Base-by-base conservation (phyloP, 306 rosid genomes). In the Notholithocarpus densiflorus region DNA sequence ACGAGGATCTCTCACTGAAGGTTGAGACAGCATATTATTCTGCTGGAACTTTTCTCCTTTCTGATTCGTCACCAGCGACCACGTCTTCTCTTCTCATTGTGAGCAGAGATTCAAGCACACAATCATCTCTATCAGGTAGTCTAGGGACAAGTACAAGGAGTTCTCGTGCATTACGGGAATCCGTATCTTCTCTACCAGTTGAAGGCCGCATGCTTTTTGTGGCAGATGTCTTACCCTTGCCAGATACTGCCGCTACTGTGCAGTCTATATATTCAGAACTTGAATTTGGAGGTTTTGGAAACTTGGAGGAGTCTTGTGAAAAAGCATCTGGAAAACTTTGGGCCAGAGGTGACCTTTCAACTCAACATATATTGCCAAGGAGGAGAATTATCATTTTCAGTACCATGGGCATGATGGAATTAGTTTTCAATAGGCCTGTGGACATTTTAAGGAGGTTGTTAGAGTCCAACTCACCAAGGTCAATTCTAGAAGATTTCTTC, bases 381-480 rank as follows among this genome's bases (percentile, higher is more conserved):
- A 92, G 99, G 85, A 88, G 97, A 80, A 86, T 95, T 77, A 85
- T 90, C 76, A 86, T 95, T 76, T 95, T 95, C 80, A 91, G 99
- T 90, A 95, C 99, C 37, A 87, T 91, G 94, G 98, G 98, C 75
- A 95, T 95, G 97, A 93, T 91, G 98, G 99, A 95, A 82, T 83
- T 95, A 80, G 98, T 90, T 82, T 88, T 92, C 82, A 95, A 95
- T 82, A 84, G 98, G 84, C 98, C 98, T 55, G 92, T 95, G 82
- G 98, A 95, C 86, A 87, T 92, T 81, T 78, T 95, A 86, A 95
- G 94, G 81, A 86, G 89, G 79, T 80, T 95, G 86, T 89, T 93
- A 53, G 99, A 95, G 82, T 87, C 92, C n/a, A 95, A 80, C 83
- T 86, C 89, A 9, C 97, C 96, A 43, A 85, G 97, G 86, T 86